Percentiles rank a stretch among this genome's conserved stretches.
Conservation (phyloP, 345 rosid genomes). For the Corchorus olitorius region DNA sequence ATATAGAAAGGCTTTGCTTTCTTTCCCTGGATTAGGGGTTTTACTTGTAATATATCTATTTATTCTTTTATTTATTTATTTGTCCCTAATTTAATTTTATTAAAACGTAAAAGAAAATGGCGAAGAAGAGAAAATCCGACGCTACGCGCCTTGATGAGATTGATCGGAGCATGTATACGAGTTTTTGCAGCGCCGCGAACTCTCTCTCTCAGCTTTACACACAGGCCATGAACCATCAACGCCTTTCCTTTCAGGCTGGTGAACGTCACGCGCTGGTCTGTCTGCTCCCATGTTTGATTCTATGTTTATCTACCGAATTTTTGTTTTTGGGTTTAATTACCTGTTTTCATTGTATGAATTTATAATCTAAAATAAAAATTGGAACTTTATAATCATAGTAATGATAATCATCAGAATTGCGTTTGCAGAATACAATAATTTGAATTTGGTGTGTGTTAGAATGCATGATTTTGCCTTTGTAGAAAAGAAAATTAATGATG, state of each 20-base stretch:
- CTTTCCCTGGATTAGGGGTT: not conserved
- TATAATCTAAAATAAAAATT: not conserved
- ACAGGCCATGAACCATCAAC: conserved; percentile 76
- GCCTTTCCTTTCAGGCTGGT: conserved; percentile 78
- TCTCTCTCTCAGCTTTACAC: conserved; percentile 92
- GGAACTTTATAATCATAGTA: not conserved
- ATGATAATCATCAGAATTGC: not conserved
- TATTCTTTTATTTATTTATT: not conserved
- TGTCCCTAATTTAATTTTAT: not conserved
- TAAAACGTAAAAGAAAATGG: conserved; percentile 42
- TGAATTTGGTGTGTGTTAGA: not conserved
- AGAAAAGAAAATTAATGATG: too few relatives aligned
- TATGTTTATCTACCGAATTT: not conserved
- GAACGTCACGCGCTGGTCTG: conserved; percentile 76
- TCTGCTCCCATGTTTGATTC: not conserved
- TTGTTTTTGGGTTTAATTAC: not conserved
- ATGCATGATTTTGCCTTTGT: not conserved
- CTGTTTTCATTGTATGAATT: not conserved
- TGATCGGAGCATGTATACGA: conserved; percentile 83
- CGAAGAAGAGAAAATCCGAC: conserved; percentile 88
- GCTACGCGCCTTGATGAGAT: conserved; percentile 88
- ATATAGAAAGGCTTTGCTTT: not conserved
- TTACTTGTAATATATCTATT: too few relatives aligned
- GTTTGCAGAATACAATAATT: not conserved
- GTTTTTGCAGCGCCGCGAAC: conserved; percentile 92